Base-by-base conservation (phyloP, 2,329 filamentous ascomycete species). In the Monilinia vaccinii-corymbosi region DNA sequence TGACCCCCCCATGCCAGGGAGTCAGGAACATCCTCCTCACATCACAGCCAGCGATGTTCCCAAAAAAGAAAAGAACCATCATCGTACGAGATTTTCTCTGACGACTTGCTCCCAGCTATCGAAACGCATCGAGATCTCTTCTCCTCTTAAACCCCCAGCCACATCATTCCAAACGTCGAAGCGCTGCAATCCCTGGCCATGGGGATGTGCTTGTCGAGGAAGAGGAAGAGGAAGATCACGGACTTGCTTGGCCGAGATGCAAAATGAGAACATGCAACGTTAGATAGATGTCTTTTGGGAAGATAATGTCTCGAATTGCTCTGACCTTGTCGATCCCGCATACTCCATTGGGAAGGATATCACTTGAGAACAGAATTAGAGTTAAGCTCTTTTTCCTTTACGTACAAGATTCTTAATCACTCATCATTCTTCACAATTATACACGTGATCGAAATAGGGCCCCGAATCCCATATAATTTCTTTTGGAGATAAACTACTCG, bases 71-170 rank as follows among this genome's bases (percentile, higher is more conserved):
- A 31, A 32, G 28, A 23, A 31, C 23, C 31, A 13, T 7, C 23
- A 58, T 58, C 56, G 47, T 45, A 58, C 38, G 56, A 58, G 18
- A 31, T 34, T 51, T 50, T 38, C 18, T 42, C 14, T 21, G 49
- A 52, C 50, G 21, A 42, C 18, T 31, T n/a, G n/a, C n/a, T 28
- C 23, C 23, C 23, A n/a, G 34, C 23, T 52, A 52, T 23, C 14
- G n/a, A 52, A 52, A 40, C 18, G 34, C 28, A 52, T 36, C 50
- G 18, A 42, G 31, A 36, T 36, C 42, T 52, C 23, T 42, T 31
- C 23, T 52, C 42, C 34, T 23, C 31, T 49, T 21, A 36, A 21
- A 21, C 48, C 32, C 14, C 36, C 25, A 52, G 50, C 36, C 36
- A 52, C 36, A 52, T 42, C 14, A 42, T 42, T 40, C n/a, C 36